Conservation (phyloP, 768 basidiomycete genomes). For the Mycena capillaripes region DNA sequence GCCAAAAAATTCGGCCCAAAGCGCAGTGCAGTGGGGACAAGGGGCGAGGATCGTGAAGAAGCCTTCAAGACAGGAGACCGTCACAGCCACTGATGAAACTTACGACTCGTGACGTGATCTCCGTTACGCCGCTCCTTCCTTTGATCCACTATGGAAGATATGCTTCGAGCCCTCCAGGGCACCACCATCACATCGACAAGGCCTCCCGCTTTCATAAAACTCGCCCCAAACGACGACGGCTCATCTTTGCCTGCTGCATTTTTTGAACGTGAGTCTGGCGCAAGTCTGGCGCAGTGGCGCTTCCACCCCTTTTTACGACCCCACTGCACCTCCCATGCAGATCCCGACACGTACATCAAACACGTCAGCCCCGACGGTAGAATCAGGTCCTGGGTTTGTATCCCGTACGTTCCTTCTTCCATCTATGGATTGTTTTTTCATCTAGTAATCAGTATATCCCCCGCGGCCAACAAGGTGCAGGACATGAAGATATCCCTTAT, state of each 20-base stretch:
- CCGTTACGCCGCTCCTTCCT: too few species aligned
- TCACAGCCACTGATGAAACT: too few species aligned
- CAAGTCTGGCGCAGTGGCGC: too few species aligned
- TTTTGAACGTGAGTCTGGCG: conserved; percentile 40
- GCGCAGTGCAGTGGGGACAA: too few species aligned
- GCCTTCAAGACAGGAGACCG: too few species aligned
- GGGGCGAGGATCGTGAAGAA: too few species aligned
- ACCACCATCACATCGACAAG: conserved; percentile 1
- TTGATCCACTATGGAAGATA: conserved; percentile 29
- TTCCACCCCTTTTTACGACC: too few species aligned
- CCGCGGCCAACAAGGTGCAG: conserved; percentile 24
- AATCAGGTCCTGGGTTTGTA: conserved; percentile 41
- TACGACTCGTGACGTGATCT: too few species aligned
- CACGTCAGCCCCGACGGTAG: conserved; percentile 37
- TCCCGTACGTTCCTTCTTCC: conserved; percentile 38
- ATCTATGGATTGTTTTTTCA: too few species aligned
- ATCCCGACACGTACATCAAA: conserved; percentile 30
- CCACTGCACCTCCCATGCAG: too few species aligned
- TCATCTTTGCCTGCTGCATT: conserved; percentile 34
- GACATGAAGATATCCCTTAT: conserved; percentile 31
- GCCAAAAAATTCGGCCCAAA: too few species aligned
- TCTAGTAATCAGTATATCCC: conserved; percentile 30
- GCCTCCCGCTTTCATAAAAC: conserved; percentile 32
- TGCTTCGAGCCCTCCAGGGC: conserved; percentile 28
- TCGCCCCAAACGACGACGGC: conserved; percentile 38